Conservation (phyloP, 495 filamentous ascomycete genomes). For the Massariosphaeria phaeospora region DNA sequence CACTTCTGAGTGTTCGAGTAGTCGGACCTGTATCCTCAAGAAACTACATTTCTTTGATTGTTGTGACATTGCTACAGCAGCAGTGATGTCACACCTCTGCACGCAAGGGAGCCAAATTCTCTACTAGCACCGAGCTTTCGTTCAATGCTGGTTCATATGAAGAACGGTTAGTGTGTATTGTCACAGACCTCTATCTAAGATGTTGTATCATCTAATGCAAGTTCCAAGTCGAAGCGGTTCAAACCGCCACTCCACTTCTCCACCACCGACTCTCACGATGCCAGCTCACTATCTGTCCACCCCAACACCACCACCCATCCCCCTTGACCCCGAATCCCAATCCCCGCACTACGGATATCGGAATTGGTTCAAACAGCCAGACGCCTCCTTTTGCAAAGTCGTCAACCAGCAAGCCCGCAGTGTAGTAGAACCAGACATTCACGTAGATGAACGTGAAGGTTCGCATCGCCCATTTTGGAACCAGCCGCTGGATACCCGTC, state of each 20-base stretch:
- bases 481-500: slow-evolving; percentile 14
- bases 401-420: slow-evolving; percentile 38
- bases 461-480: slow-evolving; percentile 29
- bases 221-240: too few species aligned
- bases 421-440: slow-evolving; percentile 42
- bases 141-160: too few species aligned
- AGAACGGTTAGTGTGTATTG: too few species aligned
- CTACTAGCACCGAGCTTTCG: too few species aligned
- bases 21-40: too few species aligned
- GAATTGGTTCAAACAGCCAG: slow-evolving; percentile 42
- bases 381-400: slow-evolving; percentile 42
- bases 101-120: too few species aligned
- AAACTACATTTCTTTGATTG: too few species aligned
- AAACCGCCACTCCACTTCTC: slow-evolving; percentile 40
- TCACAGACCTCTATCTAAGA: too few species aligned
- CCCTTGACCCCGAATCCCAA: slow-evolving; percentile 40
- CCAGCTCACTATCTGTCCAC: slow-evolving; percentile 28
- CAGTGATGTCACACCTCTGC: too few species aligned
- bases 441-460: slow-evolving; percentile 36
- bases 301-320: slow-evolving; percentile 39
- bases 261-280: slow-evolving; percentile 37
- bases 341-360: slow-evolving; percentile 38
- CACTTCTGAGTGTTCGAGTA: too few species aligned
- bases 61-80: too few species aligned
- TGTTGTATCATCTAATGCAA: too few species aligned